Percentiles rank a stretch among this genome's conserved stretches.
Evolutionary conservation across 257 asterid genomes (phyloP).

Genomic region (Solanum etuberosum): DNA sequence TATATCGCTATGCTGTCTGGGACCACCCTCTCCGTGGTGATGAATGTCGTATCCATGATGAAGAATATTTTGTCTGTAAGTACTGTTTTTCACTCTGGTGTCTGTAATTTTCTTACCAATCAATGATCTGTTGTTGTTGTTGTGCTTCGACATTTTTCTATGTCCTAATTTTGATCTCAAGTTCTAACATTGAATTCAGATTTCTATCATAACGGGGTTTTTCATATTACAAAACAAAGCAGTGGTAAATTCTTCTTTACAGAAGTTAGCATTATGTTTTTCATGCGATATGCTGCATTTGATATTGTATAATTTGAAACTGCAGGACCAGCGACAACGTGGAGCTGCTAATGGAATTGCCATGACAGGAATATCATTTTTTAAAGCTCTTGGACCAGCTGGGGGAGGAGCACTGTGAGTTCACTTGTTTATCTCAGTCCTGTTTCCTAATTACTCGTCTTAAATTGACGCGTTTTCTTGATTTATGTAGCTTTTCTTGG

Average conservation of each 20-base stretch:
- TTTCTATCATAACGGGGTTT: conserved; percentile 57
- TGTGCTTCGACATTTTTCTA: background rate
- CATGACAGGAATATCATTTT: conserved; percentile 75
- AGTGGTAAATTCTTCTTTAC: conserved; percentile 38
- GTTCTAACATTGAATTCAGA: conserved; percentile 23
- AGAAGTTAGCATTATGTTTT: too few relatives aligned
- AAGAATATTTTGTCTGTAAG: conserved; percentile 71
- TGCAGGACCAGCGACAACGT: conserved; percentile 63
- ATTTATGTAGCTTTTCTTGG: conserved; percentile 50
- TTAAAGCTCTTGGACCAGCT: conserved; percentile 73
- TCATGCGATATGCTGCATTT: background rate
- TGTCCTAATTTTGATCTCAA: background rate
- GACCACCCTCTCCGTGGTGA: conserved; percentile 25
- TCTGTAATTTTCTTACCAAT: background rate
- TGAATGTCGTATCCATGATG: conserved; percentile 57
- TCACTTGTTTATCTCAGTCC: background rate
- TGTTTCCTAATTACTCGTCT: background rate
- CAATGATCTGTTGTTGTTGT: background rate
- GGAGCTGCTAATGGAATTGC: conserved; percentile 89
- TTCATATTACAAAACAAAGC: conserved; percentile 73
- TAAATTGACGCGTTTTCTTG: background rate
- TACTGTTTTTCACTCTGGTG: background rate
- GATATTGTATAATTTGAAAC: background rate
- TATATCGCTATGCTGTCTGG: conserved; percentile 60
- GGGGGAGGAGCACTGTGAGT: conserved; percentile 81